Percentiles rank a stretch among this genome's conserved stretches.
phyloP scores from a whole-genome alignment of 257 asterid genomes.

The Ilex aquifolium region DNA sequence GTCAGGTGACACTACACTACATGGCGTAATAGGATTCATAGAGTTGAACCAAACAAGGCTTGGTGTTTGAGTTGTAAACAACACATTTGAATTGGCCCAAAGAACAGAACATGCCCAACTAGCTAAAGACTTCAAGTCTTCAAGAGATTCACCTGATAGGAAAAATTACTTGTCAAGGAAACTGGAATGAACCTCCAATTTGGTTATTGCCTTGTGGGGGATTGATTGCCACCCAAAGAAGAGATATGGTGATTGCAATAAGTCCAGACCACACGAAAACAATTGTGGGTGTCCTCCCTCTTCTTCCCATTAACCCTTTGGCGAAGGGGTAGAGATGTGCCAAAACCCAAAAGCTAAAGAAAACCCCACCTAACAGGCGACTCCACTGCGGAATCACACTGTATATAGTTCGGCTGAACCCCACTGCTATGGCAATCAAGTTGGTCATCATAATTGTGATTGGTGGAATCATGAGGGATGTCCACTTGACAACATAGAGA shows the following conservation, averaged over 20 bases:
- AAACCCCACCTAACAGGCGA: conserved; percentile 75
- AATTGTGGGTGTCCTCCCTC: conserved; percentile 81
- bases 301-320: conserved; percentile 74
- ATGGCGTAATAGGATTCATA: too few relatives aligned
- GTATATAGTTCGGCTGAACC: conserved; percentile 69
- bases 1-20: too few relatives aligned
- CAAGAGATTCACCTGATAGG: too few relatives aligned
- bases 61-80: too few relatives aligned
- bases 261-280: conserved; percentile 88
- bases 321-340: conserved; percentile 83
- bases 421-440: conserved; percentile 72
- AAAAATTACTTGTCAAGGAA: conserved; percentile 35
- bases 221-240: conserved; percentile 74
- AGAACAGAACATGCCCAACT: too few relatives aligned
- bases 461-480: conserved; percentile 70
- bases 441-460: conserved; percentile 64
- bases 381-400: conserved; percentile 91
- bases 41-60: too few relatives aligned
- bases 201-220: conserved; percentile 49
- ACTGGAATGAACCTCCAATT: conserved; percentile 85
- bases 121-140: too few relatives aligned
- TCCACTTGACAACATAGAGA: conserved; percentile 63
- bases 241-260: conserved; percentile 71
- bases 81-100: too few relatives aligned
- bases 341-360: conserved; percentile 88